These are phyloP conservation scores for Marchantia polymorpha DNA, from an alignment of 225 moss, liverwort and hornwort genomes.

Conservation along the genomic window DNA sequence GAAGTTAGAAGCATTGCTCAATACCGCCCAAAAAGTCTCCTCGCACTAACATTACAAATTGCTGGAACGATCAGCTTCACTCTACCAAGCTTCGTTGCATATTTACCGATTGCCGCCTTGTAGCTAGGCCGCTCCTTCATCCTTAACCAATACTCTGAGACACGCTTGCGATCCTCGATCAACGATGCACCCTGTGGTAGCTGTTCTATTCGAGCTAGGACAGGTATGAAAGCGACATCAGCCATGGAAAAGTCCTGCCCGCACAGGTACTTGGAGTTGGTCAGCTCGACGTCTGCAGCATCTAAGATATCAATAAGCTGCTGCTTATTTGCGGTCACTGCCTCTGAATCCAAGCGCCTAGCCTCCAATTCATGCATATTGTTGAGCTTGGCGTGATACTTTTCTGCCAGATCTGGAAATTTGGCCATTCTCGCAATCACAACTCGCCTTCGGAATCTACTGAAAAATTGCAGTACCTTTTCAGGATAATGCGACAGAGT, in stretches of 20 bases:
- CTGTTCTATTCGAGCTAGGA: conserved; percentile 58
- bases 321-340: conserved; percentile 48
- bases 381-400: conserved; percentile 66
- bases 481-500: conserved; percentile 59
- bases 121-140: conserved; percentile 70
- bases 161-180: conserved; percentile 39
- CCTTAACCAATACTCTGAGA: conserved; percentile 57
- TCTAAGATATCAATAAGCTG: conserved; percentile 53
- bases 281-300: conserved; percentile 58
- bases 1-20: conserved; percentile 20
- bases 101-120: conserved; percentile 59
- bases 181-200: conserved; percentile 48
- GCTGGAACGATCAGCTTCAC: conserved; percentile 67
- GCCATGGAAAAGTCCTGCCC: conserved; percentile 59
- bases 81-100: conserved; percentile 55
- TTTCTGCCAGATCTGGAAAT: conserved; percentile 59
- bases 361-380: conserved; percentile 70
- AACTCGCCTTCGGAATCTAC: conserved; percentile 68
- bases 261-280: conserved; percentile 50
- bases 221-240: conserved; percentile 64
- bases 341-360: conserved; percentile 50
- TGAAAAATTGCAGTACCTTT: conserved; percentile 53
- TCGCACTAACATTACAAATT: conserved; percentile 56
- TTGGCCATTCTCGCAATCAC: conserved; percentile 73
- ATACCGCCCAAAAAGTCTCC: conserved; percentile 57